Percentiles rank a stretch among this genome's conserved stretches.
Evolutionary conservation across 2,329 filamentous ascomycete species (phyloP).

Genomic region (Emergomyces orientalis): DNA sequence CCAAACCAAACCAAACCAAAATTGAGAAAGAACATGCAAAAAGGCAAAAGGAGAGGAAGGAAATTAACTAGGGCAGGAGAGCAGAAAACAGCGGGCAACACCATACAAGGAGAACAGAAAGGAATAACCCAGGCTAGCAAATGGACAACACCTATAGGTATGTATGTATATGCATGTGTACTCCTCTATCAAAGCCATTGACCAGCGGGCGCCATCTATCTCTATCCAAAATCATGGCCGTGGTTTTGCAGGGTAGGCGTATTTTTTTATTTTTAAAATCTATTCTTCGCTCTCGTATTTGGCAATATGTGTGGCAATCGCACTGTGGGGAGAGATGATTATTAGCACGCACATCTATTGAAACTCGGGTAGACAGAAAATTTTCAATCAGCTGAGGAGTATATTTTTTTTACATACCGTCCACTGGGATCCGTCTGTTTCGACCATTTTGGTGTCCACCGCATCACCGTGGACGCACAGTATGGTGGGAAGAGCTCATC

Average conservation of each 20-base stretch:
- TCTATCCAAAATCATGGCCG: background rate
- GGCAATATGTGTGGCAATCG: slow-evolving; percentile 64
- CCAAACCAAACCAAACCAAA: background rate
- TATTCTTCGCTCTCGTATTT: slow-evolving; percentile 53
- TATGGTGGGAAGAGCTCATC: slow-evolving; percentile 94
- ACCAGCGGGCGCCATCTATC: background rate
- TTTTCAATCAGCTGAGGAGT: background rate
- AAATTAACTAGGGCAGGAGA: too few relatives aligned
- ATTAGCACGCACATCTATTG: slow-evolving; percentile 12
- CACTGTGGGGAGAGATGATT: slow-evolving; percentile 40
- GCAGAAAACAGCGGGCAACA: background rate
- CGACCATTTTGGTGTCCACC: slow-evolving; percentile 96
- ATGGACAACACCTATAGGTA: background rate
- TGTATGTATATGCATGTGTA: background rate
- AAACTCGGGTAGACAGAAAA: background rate
- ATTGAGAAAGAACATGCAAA: slow-evolving; percentile 15
- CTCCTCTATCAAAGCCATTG: background rate
- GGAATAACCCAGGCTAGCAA: background rate
- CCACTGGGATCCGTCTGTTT: slow-evolving; percentile 93
- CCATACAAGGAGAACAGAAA: background rate
- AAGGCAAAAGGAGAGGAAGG: background rate
- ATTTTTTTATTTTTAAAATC: background rate
- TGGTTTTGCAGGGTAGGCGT: background rate
- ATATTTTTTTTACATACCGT: slow-evolving; percentile 47
- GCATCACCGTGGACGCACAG: slow-evolving; percentile 86